A percentile compares a stretch with the other conserved stretches of the same genome.
These are phyloP conservation scores for Otatea glauca DNA, from an alignment of 176 grass and related monocot species.

Conservation along the genomic window DNA sequence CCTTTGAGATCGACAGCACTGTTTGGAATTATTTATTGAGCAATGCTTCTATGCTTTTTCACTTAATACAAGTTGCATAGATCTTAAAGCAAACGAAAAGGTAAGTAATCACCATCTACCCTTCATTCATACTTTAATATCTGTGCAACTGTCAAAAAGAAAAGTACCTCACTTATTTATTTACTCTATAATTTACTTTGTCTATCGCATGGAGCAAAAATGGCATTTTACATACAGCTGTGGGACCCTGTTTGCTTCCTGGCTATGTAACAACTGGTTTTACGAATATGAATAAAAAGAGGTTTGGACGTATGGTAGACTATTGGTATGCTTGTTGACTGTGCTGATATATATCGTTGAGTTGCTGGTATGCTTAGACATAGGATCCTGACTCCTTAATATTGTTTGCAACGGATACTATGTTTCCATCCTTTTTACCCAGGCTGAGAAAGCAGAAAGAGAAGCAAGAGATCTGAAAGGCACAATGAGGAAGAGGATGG, in stretches of 20 bases:
- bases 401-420: not conserved
- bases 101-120: no score
- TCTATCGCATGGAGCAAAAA: not conserved
- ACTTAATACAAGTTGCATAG: no score
- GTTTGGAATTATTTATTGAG: no score
- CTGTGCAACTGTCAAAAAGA: no score
- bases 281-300: not conserved
- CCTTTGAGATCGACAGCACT: not conserved
- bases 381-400: not conserved
- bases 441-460: constrained; percentile 93
- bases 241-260: not conserved
- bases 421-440: not conserved
- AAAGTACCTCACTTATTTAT: not conserved
- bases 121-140: no score
- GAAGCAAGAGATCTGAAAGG: constrained; percentile 93
- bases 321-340: not conserved
- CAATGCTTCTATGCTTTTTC: no score
- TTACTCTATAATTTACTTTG: not conserved
- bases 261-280: not conserved
- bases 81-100: no score
- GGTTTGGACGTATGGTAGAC: not conserved
- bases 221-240: not conserved
- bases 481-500: constrained; percentile 96
- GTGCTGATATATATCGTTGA: not conserved
- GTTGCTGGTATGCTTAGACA: not conserved